Base-by-base conservation (phyloP, 2,329 filamentous ascomycete species). In the Verticillium klebahnii region DNA sequence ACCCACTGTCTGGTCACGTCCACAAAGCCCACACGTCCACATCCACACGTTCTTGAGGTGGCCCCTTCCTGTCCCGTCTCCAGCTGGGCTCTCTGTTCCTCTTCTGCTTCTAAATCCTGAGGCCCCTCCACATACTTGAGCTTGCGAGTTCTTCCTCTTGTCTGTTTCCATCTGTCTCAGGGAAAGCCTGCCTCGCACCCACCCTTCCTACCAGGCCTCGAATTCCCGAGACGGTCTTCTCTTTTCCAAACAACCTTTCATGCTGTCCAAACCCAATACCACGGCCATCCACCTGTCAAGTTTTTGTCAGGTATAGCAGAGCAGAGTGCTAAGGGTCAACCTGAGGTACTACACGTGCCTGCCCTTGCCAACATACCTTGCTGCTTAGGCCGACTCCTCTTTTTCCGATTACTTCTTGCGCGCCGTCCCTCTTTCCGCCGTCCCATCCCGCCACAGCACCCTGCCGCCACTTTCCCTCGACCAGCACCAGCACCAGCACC, bases 361-460 rank as follows among this genome's bases (percentile, higher is more conserved):
- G 23, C 56, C 56, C 36, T 58, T 50, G 29, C 52, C 17, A 23
- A 14, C 50, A 37, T 54, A 40, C 54, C 39, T 34, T 40, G 56
- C n/a, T n/a, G 17, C 25, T 56, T 56, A 56, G 54, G 54, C 15
- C 25, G 54, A 31, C 54, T 56, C 31, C 32, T 59, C 45, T 45
- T 59, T 59, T 45, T 45, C 58, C 31, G 58, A 59, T 59, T 59
- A 59, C 58, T 60, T 60, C 59, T 60, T 60, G 17, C 50, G 59
- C 59, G 54, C 59, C 52, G 56, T 60, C 59, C 59, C 59, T 60
- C 59, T 32, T 57, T 60, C 39, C 58, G 36, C 40, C 58, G 50
- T 50, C 58, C 58, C 56, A 52, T 56, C 50, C 59, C 32, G 31
- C 45, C 31, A 25, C 19, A 58, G 34, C 55, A 36, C 56, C 34